These are phyloP conservation scores for Micromonas commoda DNA, from an alignment of 139 green algal genomes.

Conservation along the genomic window DNA sequence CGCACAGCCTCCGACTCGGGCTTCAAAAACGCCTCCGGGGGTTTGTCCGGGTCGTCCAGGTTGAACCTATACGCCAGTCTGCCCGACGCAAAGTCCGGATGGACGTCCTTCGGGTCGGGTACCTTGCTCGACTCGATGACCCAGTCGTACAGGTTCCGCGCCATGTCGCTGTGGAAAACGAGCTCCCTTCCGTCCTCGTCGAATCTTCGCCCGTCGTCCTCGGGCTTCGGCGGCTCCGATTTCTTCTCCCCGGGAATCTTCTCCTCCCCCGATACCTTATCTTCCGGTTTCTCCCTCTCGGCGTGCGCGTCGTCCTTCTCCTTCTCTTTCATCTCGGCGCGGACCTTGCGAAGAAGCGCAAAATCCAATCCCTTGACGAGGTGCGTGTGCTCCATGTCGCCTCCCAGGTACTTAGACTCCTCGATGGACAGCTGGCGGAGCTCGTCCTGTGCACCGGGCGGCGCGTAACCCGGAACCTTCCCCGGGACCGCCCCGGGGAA, in stretches of 20 bases:
- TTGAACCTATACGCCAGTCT: neutral
- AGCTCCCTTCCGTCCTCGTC: neutral
- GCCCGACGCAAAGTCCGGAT: neutral
- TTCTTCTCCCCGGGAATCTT: neutral
- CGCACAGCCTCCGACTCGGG: no score
- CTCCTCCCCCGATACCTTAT: neutral
- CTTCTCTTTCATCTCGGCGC: neutral
- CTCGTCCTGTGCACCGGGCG: neutral
- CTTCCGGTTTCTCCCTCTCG: neutral
- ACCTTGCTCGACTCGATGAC: neutral
- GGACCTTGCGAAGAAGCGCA: conserved; percentile 56
- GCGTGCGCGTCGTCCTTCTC: neutral
- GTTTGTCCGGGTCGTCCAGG: neutral
- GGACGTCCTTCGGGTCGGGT: no score
- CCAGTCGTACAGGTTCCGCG: neutral
- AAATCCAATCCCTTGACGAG: conserved; percentile 90
- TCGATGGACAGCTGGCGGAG: conserved; percentile 13
- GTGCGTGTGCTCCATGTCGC: conserved; percentile 84
- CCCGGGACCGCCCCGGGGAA: conserved; percentile 22
- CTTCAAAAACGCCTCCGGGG: no score
- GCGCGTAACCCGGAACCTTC: neutral
- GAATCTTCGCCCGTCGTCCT: neutral
- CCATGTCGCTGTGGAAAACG: neutral
- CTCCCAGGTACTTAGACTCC: conserved; percentile 64
- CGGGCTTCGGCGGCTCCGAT: neutral